Conservation (phyloP, 352 stramenopile genomes). For the Pythium graminicola region DNA sequence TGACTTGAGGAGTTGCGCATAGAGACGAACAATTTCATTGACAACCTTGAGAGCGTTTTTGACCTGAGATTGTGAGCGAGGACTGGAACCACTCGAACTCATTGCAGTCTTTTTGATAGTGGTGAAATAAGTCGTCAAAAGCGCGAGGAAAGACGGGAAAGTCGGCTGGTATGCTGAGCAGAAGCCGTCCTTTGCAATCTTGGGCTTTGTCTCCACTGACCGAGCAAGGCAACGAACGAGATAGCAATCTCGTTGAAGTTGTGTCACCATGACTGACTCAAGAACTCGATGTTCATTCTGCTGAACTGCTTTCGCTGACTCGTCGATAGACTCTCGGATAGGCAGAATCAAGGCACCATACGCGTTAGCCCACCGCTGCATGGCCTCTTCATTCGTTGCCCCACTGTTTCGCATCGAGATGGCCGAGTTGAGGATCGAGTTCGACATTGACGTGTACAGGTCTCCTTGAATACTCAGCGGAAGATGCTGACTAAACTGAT, state of each 20-base stretch:
- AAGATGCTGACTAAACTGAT: slow-evolving; percentile 67
- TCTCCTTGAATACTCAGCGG: slow-evolving; percentile 65
- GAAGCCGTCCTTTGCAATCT: slow-evolving; percentile 68
- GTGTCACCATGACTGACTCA: slow-evolving; percentile 52
- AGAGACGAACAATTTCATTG: slow-evolving; percentile 74
- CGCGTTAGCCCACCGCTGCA: slow-evolving; percentile 44
- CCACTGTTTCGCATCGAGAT: slow-evolving; percentile 46
- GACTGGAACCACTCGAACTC: slow-evolving; percentile 21
- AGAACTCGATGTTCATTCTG: slow-evolving; percentile 69
- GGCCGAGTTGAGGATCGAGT: slow-evolving; percentile 69
- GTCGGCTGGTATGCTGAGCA: slow-evolving; percentile 50
- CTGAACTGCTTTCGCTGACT: slow-evolving; percentile 57
- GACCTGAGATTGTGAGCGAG: slow-evolving; percentile 25
- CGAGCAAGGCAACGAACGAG: slow-evolving; percentile 59
- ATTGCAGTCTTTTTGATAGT: slow-evolving; percentile 47
- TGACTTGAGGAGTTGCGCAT: slow-evolving; percentile 71
- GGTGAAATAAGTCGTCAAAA: slow-evolving; percentile 66
- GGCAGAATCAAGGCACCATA: slow-evolving; percentile 57
- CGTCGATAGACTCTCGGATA: slow-evolving; percentile 63
- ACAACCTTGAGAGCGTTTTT: slow-evolving; percentile 65
- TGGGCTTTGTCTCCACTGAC: slow-evolving; percentile 68
- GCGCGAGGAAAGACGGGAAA: slow-evolving; percentile 50
- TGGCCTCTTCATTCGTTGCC: slow-evolving; percentile 22
- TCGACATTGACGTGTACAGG: slow-evolving; percentile 74
- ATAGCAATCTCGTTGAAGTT: slow-evolving; percentile 65